These are phyloP conservation scores for Chenopodium suecicum DNA, from an alignment of 148 eudicot genomes.

Conservation along the genomic window DNA sequence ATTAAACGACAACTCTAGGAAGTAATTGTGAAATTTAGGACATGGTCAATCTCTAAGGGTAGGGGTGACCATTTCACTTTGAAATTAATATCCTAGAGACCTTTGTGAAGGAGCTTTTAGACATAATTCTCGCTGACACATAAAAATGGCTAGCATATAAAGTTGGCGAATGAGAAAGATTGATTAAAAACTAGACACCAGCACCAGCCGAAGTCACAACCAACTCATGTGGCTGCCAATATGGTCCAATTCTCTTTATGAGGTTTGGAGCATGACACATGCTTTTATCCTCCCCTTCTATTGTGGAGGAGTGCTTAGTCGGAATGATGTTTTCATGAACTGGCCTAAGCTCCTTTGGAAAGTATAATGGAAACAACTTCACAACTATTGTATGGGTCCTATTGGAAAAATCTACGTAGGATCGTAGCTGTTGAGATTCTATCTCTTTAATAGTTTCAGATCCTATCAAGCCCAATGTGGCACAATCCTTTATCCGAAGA, in stretches of 20 bases:
- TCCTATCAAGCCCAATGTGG: conserved; percentile 23
- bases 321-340: conserved; percentile 2
- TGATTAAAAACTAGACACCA: no score
- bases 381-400: conserved; percentile 7
- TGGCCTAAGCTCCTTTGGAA: conserved; percentile 9
- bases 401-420: conserved; percentile 18
- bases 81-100: no score
- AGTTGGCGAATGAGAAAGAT: no score
- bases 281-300: conserved; percentile 1
- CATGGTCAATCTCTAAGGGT: no score
- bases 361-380: background rate
- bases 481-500: conserved; percentile 21
- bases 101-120: no score
- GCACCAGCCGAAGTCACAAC: no score
- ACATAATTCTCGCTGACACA: no score
- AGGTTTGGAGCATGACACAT: conserved; percentile 2
- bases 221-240: background rate
- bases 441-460: conserved; percentile 28
- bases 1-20: no score
- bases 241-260: conserved; percentile 17
- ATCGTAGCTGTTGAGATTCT: conserved; percentile 30
- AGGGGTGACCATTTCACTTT: no score
- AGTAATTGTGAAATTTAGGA: no score
- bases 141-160: no score
- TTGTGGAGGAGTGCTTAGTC: conserved; percentile 4